Evolutionary conservation across 306 rosid genomes (phyloP), one percentile per base, ranked within the genome.

Genomic region (Pyrus bretschneideri): DNA sequence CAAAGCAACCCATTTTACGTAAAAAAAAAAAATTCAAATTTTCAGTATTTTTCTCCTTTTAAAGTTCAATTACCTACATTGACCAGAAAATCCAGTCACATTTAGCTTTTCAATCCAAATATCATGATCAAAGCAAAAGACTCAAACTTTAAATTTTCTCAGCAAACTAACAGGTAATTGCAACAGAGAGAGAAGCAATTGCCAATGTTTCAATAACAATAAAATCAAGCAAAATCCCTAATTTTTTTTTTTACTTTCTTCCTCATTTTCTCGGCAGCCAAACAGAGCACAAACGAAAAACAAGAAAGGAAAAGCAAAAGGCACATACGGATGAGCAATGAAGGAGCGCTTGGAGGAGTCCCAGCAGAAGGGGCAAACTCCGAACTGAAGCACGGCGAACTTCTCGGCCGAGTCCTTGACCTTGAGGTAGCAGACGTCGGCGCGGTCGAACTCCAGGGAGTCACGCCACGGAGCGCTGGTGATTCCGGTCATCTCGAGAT

Each of bases 381-480:
- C 97, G 79, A 92, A 86, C 71, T 95, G 99, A 70, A 95, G 76
- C 69, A 95, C 91, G 42, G 97, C 97, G 77, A 95, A 92, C 88
- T 87, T 92, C 75, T 82, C 85, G 4, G 93, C 97, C 14, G 99
- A 95, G 87, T 95, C 97, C 79, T 92, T 89, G 33, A 92, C 85
- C 79, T 95, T 92, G 44, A 90, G 96, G 89, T 88, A 95, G 33
- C 93, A 85, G 12, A 95, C 91, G 63, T 95, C 97, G 69, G 89
- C 84, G 67, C 99, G 90, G 76, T 95, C 99, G 78, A 90, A 92
- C 76, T 83, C 90, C 31, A 90, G 52, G 9, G 90, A 88, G 27
- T 95, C 97, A 7, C 97, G 93, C 99, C 99, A 92, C 0, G 99
- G 99, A 27, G 99, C 91, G 54, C 92, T 95, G 65, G 99, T 89